These are phyloP conservation scores for Pseudogymnoascus sp. DNA, from an alignment of 2,329 filamentous ascomycete species.

Conservation along the genomic window DNA sequence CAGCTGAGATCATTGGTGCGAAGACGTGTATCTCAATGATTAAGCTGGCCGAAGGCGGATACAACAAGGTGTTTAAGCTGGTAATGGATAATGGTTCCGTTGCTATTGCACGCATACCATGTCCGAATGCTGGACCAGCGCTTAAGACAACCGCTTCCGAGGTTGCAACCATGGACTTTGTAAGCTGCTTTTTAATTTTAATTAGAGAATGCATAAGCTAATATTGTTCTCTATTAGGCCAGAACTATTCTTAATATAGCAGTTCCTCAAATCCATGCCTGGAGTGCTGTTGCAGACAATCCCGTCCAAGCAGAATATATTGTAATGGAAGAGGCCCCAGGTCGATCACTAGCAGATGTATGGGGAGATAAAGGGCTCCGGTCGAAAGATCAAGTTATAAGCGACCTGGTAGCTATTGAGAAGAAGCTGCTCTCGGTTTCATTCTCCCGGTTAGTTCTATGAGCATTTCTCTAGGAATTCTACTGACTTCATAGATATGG, in stretches of 20 bases:
- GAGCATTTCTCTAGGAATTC: slow-evolving; percentile 10
- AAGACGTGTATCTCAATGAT: slow-evolving; percentile 28
- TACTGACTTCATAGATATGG: slow-evolving; percentile 28
- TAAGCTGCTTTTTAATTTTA: slow-evolving; percentile 10
- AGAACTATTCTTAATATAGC: slow-evolving; percentile 19
- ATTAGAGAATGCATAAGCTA: neutral
- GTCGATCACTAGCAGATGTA: slow-evolving; percentile 23
- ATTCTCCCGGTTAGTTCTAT: slow-evolving; percentile 26
- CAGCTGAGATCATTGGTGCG: slow-evolving; percentile 25
- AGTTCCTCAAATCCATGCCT: slow-evolving; percentile 17
- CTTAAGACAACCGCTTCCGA: slow-evolving; percentile 19
- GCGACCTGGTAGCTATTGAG: slow-evolving; percentile 30
- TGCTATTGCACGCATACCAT: slow-evolving; percentile 22
- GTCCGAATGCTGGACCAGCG: slow-evolving; percentile 16
- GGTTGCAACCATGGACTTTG: slow-evolving; percentile 22
- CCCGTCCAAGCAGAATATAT: slow-evolving; percentile 22
- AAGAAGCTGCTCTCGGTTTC: slow-evolving; percentile 30
- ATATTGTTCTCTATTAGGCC: slow-evolving; percentile 11
- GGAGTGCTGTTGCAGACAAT: slow-evolving; percentile 18
- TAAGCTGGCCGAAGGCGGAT: slow-evolving; percentile 32
- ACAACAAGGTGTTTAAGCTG: slow-evolving; percentile 32
- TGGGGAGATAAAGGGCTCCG: slow-evolving; percentile 25
- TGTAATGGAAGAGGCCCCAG: slow-evolving; percentile 26
- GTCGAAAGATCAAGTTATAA: slow-evolving; percentile 25
- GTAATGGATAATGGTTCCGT: slow-evolving; percentile 23